Base-by-base conservation (phyloP, 2,329 filamentous ascomycete species). In the Berkeleyomyces basicola region DNA sequence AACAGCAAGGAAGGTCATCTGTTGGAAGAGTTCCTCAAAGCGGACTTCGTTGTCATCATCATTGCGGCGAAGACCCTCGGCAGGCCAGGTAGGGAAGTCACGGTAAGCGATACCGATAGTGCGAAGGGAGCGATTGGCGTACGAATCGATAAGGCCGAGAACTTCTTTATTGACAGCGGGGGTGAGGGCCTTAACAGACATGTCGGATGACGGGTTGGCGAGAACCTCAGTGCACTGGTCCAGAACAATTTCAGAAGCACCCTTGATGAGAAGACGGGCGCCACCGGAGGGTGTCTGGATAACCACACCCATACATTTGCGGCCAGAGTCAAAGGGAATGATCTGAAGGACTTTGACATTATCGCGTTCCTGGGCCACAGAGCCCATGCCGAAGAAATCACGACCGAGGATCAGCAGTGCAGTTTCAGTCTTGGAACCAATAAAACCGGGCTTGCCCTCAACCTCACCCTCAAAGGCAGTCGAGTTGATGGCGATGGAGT, bases 21-120 rank as follows among this genome's bases (percentile, higher is more conserved):
- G 77, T 58, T 78, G 76, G 71, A 87, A 87, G 14, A 88, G 72
- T 61, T 83, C 78, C 55, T 87, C 84, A 66, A 89, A 86, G 7
- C 77, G 73, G n/a, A 84, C 78, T 63, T 85, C 80, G 44, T 77
- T 78, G 71, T 85, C 78, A 33, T 75, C 77, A 49, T 80, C 79
- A n/a, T 72, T 71, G 3, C 75, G 77, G 58, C 76, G 81, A 14
- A 79, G 81, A 58, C 80, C 79, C 65, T 77, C 80, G 3, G 90
- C 90, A 40, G 91, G 90, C 90, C 90, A 96, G 61, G 82, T 80
- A 33, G 88, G 82, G 67, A 93, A 95, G 68, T 96, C 90, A 63
- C 84, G 86, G 73, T 90, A 95, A 61, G 90, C 78, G 66, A 95
- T 80, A 51, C 85, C 88, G 67, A 96, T 95, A 1, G 90, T 95